These are phyloP conservation scores for Amphirosellinia nigrospora DNA, from an alignment of 495 filamentous ascomycete species.

Conservation along the genomic window DNA sequence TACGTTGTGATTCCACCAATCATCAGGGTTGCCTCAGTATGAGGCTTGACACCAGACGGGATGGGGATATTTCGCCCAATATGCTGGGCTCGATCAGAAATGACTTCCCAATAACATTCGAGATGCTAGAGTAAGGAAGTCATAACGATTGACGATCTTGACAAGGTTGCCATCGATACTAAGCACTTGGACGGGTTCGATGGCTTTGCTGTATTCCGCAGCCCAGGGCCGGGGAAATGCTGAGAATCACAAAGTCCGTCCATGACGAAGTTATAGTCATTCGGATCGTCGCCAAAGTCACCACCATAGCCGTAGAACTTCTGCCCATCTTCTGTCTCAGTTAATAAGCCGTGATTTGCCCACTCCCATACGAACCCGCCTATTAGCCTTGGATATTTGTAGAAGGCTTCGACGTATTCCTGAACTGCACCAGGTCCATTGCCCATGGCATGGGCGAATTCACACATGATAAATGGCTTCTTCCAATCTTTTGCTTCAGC, in stretches of 20 bases:
- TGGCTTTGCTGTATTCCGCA: constrained; percentile 70
- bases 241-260: constrained; percentile 68
- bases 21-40: constrained; percentile 40
- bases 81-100: constrained; percentile 43
- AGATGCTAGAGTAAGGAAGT: constrained; percentile 59
- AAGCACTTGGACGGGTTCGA: constrained; percentile 63
- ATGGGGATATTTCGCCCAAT: constrained; percentile 40
- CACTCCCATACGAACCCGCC: constrained; percentile 81
- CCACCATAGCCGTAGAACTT: constrained; percentile 73
- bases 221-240: constrained; percentile 65
- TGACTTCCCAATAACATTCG: constrained; percentile 51
- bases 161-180: constrained; percentile 40
- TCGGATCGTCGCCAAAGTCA: constrained; percentile 72
- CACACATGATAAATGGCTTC: constrained; percentile 69
- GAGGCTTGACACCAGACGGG: constrained; percentile 45
- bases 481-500: constrained; percentile 51
- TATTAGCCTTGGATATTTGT: constrained; percentile 66
- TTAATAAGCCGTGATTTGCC: constrained; percentile 72
- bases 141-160: constrained; percentile 60
- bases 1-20: constrained; percentile 29
- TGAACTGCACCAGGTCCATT: constrained; percentile 72
- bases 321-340: constrained; percentile 58
- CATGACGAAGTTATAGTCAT: constrained; percentile 72
- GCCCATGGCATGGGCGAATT: constrained; percentile 77
- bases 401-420: constrained; percentile 73